Base-by-base conservation (phyloP, 768 basidiomycete genomes). In the Podaxis sp. region DNA sequence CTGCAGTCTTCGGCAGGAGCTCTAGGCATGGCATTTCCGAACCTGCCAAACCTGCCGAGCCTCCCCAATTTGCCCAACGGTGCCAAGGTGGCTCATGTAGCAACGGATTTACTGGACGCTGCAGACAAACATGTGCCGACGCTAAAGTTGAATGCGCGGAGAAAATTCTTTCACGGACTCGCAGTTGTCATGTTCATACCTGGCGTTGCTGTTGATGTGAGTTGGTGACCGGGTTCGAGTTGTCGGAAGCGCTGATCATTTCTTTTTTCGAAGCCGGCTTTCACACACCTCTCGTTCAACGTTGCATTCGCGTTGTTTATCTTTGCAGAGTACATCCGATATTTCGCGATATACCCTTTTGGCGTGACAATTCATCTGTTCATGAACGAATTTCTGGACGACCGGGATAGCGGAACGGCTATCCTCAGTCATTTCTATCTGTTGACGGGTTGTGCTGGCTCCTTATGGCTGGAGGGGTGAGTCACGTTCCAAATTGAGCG, bases 361-460 rank as follows among this genome's bases (percentile, higher is more conserved):
- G 95, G 95, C 13, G 96, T 92, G 9, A 80, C 87, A 11, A 87
- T 99, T 19, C 97, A 99, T 76, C 78, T 98, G 60, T 99, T 99
- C 75, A 88, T 99, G 87, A 92, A 91, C 77, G 97, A 99, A 73
- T 99, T 99, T 71, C 79, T 99, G 73, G 97, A 99, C 76, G 84
- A 89, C 68, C 93, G 93, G 76, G 97, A 99, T 75, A 84, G 88
- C 55, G 97, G 97, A 2, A 96, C 96, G 11, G 97, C 95, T 28
- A 96, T 99, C 68, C 75, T 99, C 67, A 96, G 95, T 70, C 97
- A 99, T 76, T 99, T 99, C 72, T 99, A 98, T 77, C 79, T 99
- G 51, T 79, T 99, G 58, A 96, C 94, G 0, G 97, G 97, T 2
- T 98, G 96, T 74, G 96, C 97, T 5, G 89, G 92, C 7, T 89